These are phyloP conservation scores for Eutypella sp. DNA, from an alignment of 2,329 filamentous ascomycete genomes.

Conservation along the genomic window DNA sequence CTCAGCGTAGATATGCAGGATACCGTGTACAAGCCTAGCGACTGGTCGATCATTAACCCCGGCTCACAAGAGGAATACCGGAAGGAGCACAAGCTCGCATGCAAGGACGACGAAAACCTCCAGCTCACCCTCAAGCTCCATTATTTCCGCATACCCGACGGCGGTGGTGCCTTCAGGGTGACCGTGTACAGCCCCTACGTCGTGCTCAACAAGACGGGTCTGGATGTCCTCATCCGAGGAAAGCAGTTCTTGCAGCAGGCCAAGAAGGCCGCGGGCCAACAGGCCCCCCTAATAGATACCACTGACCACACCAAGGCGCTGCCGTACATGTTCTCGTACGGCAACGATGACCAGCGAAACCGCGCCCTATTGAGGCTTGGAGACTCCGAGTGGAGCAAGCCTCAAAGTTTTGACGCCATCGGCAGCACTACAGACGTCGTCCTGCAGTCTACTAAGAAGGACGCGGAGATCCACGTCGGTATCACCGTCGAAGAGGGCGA, in stretches of 20 bases:
- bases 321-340: constrained; percentile 95
- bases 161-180: constrained; percentile 92
- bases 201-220: constrained; percentile 88
- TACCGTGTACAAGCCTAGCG: constrained; percentile 87
- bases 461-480: constrained; percentile 83
- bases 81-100: constrained; percentile 70
- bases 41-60: constrained; percentile 95
- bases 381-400: constrained; percentile 92
- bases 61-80: constrained; percentile 83
- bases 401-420: constrained; percentile 96
- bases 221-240: constrained; percentile 81
- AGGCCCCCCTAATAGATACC: constrained; percentile 50
- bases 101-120: constrained; percentile 81
- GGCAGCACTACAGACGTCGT: constrained; percentile 88
- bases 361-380: constrained; percentile 82
- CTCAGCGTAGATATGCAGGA: constrained; percentile 97
- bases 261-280: constrained; percentile 77
- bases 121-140: constrained; percentile 79
- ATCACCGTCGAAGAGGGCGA: constrained; percentile 85
- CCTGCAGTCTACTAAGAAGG: constrained; percentile 64
- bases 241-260: constrained; percentile 85
- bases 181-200: constrained; percentile 94
- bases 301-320: constrained; percentile 61
- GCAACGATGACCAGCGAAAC: constrained; percentile 84
- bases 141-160: constrained; percentile 85